phyloP scores from a whole-genome alignment of 164 flowering plant species.

The Amborella trichopoda region DNA sequence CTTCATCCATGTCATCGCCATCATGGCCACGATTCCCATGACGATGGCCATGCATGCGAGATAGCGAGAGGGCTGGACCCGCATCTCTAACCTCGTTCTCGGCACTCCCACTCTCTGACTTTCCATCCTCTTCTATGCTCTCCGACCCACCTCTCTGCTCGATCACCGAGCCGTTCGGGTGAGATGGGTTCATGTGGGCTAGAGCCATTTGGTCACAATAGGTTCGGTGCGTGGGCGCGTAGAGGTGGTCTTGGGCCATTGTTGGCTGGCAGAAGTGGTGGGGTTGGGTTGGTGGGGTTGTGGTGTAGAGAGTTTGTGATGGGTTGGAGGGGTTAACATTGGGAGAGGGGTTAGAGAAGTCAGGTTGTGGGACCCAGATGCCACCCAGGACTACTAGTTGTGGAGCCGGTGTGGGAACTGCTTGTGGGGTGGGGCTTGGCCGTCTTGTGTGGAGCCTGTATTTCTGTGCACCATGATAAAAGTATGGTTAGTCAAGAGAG shows the following conservation, averaged over 20 bases:
- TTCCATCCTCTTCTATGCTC: constrained; percentile 77
- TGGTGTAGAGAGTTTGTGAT: no score
- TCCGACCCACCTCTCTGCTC: constrained; percentile 48
- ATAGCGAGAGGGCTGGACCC: no score
- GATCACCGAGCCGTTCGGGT: no score
- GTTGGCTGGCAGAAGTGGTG: constrained; percentile 33
- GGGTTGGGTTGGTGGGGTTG: no score
- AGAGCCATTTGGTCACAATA: no score
- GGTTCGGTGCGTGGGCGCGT: no score
- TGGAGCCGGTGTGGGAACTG: constrained; percentile 39
- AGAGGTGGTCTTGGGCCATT: no score
- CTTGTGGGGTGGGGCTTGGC: constrained; percentile 78
- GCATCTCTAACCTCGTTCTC: constrained; percentile 31
- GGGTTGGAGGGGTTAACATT: constrained; percentile 32
- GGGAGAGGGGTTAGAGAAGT: constrained; percentile 27
- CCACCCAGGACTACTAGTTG: constrained; percentile 94
- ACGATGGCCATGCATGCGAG: no score
- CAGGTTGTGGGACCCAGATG: constrained; percentile 84
- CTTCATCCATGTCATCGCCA: background rate
- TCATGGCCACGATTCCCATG: no score
- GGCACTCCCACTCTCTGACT: constrained; percentile 60
- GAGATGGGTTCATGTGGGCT: no score
- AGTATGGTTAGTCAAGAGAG: no score
- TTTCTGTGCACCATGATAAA: constrained; percentile 36
- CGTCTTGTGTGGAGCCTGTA: constrained; percentile 94